Evolutionary conservation across 2,329 filamentous ascomycete genomes (phyloP), one percentile per base, ranked within the genome.

Genomic region (Zymoseptoria ardabiliae): DNA sequence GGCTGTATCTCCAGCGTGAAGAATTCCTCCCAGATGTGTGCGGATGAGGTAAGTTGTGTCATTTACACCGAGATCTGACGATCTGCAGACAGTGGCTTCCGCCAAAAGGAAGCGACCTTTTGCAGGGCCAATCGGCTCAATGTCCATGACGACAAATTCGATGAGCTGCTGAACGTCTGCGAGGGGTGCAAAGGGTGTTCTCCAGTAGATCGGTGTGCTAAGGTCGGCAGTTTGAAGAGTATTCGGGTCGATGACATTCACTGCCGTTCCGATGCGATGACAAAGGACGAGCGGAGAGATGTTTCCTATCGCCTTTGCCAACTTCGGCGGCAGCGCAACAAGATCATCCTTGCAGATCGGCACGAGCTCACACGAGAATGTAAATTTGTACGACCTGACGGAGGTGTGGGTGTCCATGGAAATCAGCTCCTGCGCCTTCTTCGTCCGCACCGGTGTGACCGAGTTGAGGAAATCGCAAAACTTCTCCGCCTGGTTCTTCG

Each of bases 331-430:
- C 41, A 99, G 79, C 1, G 90, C 92, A n/a, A 99, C 90, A 25
- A 99, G 80, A 72, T 99, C 94, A 69, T 99, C 94, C 75, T 97
- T 96, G 81, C 94, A 97, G 54, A 99, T 91, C 1, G 94, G 94
- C 23, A 97, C 87, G 54, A 99, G 76, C 72, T 97, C 90, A 57
- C 88, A 85, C 0, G 91, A 95, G 76, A 86, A 97, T 52, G 89
- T 88, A 77, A 97, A 97, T 74, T 99, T 99, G 83, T 93, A 97
- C 35, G 88, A 91, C 75, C 90, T 94, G 61, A 87, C 89, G 17
- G 88, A 89, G 0, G 92, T 97, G 76, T 99, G 94, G 11, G 88
- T 84, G 74, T 99, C 93, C 78, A 91, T 86, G 4, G 91, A 96
- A 68, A 99, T 97, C 53, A 97, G 82, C 74, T 97, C 90, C 71